Evolutionary conservation across 75 land plant genomes (phyloP), one percentile per base, ranked within the genome.

Genomic region (Cunninghamia lanceolata): DNA sequence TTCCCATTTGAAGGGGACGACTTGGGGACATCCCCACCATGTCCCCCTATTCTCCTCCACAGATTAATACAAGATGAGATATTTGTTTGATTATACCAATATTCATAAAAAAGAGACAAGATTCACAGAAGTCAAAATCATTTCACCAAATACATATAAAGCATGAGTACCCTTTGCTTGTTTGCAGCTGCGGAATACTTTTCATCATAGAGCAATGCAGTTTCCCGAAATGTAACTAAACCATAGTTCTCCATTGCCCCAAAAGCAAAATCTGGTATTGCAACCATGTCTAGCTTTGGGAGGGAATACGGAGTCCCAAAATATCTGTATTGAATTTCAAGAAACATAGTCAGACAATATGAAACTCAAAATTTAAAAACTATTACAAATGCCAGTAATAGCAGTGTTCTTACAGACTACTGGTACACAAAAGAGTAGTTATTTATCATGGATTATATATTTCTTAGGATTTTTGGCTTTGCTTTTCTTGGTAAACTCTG

Each of bases 191-290:
- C 94, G 84, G 99, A 98, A 84, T 91, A 93, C 39, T 89, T 82
- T 21, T 98, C 99, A 92, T 98, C 99, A 93, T 91, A 95, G 13
- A 98, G 94, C 89, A 98, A 89, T 79, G 93, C 97, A 43, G 93
- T 89, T 89, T 98, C 99, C 77, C 99, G 95, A 68, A 95, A 98
- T 38, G 99, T 98, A 34, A 98, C 96, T 78, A 98, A 86, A 59
- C 99, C 99, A 91, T 97, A 98, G 87, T 98, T 98, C 85, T 98
- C 99, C 99, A 98, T 98, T 32, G 99, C 99, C 47, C 99, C 99
- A 87, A 92, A 94, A 82, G 99, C 92, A 90, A 98, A 98, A 89
- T 98, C 99, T 82, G 99, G 99, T 80, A 98, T 94, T 19, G 99
- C 99, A 87, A 94, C 87, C 99, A 95, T 95, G 85, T 98, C 99